Conservation (phyloP, 176 grass and related monocot species). For the Juncus inflexus region DNA sequence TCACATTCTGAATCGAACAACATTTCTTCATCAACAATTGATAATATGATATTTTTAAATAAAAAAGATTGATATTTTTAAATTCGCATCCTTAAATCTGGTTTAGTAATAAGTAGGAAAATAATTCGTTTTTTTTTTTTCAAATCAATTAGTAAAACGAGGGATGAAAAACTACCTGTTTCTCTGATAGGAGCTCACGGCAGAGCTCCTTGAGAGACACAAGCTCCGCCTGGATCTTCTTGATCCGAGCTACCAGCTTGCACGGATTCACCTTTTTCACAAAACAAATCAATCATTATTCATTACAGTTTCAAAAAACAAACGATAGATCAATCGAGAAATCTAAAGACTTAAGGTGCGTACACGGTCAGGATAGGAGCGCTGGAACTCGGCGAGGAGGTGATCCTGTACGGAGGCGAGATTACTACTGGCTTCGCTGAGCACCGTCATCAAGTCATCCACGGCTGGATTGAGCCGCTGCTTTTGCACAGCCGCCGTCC, state of each 20-base stretch:
- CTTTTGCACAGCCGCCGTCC: constrained; percentile 1
- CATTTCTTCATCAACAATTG: too few species aligned
- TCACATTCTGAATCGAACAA: too few species aligned
- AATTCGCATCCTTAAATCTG: too few species aligned
- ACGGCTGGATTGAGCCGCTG: constrained; percentile 41
- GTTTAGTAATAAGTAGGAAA: too few species aligned
- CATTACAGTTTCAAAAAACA: constrained; percentile 2
- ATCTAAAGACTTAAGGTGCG: background rate
- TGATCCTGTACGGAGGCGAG: constrained; percentile 55
- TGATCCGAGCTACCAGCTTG: constrained; percentile 67
- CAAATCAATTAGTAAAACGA: background rate
- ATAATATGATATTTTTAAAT: too few species aligned
- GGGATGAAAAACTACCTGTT: constrained; percentile 38
- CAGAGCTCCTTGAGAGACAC: constrained; percentile 60
- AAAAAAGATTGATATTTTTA: too few species aligned
- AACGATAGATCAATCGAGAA: background rate
- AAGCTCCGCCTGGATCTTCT: constrained; percentile 64
- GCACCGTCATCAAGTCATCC: constrained; percentile 44
- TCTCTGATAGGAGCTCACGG: constrained; percentile 57
- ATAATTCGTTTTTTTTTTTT: too few species aligned
- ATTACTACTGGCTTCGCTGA: constrained; percentile 41
- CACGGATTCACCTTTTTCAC: constrained; percentile 54
- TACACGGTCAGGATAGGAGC: constrained; percentile 61
- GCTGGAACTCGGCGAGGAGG: constrained; percentile 60
- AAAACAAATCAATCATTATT: constrained; percentile 6